A percentile compares a stretch with the other conserved stretches of the same genome.
Evolutionary conservation across 768 basidiomycete species (phyloP).

Genomic region (Rhodotorula kratochvilovae): DNA sequence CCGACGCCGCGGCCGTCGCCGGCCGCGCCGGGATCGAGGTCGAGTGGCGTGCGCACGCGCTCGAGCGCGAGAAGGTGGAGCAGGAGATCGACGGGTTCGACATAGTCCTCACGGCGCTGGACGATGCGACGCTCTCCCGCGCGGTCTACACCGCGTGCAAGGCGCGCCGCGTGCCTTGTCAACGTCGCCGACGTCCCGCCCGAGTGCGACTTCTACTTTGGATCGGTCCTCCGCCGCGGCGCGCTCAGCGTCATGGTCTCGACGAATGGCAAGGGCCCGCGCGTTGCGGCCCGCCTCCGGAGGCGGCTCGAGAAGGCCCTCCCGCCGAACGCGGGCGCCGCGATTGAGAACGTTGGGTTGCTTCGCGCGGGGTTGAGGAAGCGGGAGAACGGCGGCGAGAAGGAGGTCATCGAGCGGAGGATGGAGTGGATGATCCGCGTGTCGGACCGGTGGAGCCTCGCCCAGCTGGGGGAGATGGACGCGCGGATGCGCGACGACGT

Average conservation of each 20-base stretch:
- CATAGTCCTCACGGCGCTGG: slow-evolving; percentile 50
- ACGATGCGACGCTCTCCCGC: slow-evolving; percentile 63
- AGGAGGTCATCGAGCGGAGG: slow-evolving; percentile 65
- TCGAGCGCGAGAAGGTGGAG: slow-evolving; percentile 51
- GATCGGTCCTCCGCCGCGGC: slow-evolving; percentile 81
- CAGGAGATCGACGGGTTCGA: slow-evolving; percentile 65
- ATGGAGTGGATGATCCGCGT: slow-evolving; percentile 90
- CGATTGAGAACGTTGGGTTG: slow-evolving; percentile 72
- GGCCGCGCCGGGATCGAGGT: background rate
- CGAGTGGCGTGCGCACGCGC: slow-evolving; percentile 67
- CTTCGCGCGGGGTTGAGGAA: slow-evolving; percentile 68
- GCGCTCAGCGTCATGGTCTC: slow-evolving; percentile 94
- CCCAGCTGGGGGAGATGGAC: slow-evolving; percentile 68
- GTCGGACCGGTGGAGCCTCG: slow-evolving; percentile 79
- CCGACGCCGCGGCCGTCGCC: background rate
- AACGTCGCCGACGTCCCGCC: slow-evolving; percentile 96
- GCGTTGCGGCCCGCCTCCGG: slow-evolving; percentile 78
- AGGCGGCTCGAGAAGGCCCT: slow-evolving; percentile 63
- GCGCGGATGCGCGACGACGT: slow-evolving; percentile 61
- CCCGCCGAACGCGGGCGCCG: slow-evolving; percentile 66
- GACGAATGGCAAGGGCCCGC: slow-evolving; percentile 87
- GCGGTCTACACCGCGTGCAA: slow-evolving; percentile 69
- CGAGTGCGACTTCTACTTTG: slow-evolving; percentile 97
- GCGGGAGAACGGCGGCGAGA: slow-evolving; percentile 70
- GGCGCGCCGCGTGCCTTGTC: slow-evolving; percentile 67